Percentiles rank a stretch among this genome's conserved stretches.
phyloP scores from a whole-genome alignment of 306 rosid genomes.

The Hippophae tibetana region DNA sequence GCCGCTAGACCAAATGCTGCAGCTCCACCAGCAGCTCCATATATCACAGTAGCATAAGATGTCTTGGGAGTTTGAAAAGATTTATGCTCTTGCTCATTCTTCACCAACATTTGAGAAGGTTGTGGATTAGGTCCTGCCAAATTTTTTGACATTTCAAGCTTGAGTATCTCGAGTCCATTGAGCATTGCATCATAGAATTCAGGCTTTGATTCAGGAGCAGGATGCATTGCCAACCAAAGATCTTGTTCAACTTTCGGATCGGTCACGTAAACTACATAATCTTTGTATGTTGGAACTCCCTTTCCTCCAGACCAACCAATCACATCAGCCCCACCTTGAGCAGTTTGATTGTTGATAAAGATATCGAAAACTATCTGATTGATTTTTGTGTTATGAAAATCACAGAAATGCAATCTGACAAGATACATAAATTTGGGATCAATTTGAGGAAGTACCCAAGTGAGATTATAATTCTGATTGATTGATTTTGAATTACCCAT shows the following conservation, averaged over 20 bases:
- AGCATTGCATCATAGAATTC: slow-evolving; percentile 34
- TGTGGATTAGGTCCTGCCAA: slow-evolving; percentile 35
- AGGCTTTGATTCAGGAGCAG: slow-evolving; percentile 25
- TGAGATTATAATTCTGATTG: slow-evolving; percentile 31
- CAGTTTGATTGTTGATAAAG: slow-evolving; percentile 35
- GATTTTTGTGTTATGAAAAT: slow-evolving; percentile 17
- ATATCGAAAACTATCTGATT: slow-evolving; percentile 42
- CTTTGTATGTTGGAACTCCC: slow-evolving; percentile 35
- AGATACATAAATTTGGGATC: slow-evolving; percentile 36
- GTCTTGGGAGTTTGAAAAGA: not conserved
- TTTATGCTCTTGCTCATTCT: slow-evolving; percentile 1
- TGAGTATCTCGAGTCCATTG: slow-evolving; percentile 43
- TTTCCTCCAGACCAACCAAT: slow-evolving; percentile 24
- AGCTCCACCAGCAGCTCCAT: slow-evolving; percentile 25
- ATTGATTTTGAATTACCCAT: slow-evolving; percentile 22
- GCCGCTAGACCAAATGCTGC: slow-evolving; percentile 19
- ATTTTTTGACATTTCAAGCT: slow-evolving; percentile 23
- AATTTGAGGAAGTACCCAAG: slow-evolving; percentile 36
- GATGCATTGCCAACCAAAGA: slow-evolving; percentile 38
- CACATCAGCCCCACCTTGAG: slow-evolving; percentile 26
- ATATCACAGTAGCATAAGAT: slow-evolving; percentile 15
- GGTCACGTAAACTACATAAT: slow-evolving; percentile 22
- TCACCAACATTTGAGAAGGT: slow-evolving; percentile 28
- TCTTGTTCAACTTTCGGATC: slow-evolving; percentile 19
- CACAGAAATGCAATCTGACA: slow-evolving; percentile 51